phyloP scores from a whole-genome alignment of 192 early-diverging fungal genomes.

The Jimgerdemannia lactiflua region DNA sequence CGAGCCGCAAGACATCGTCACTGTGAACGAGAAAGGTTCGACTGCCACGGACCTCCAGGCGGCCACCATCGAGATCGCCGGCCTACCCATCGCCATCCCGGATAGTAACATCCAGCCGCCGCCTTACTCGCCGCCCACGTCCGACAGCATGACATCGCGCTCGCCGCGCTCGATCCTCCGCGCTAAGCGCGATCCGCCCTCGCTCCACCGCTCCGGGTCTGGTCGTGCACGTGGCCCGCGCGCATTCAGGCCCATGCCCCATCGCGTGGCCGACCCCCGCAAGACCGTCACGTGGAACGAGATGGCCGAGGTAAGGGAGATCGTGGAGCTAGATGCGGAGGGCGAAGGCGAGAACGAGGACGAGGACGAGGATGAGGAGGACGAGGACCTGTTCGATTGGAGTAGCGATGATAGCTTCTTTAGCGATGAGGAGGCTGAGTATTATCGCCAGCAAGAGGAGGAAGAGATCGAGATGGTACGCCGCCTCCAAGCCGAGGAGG shows the following conservation, averaged over 20 bases:
- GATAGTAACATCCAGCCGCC: too few species aligned
- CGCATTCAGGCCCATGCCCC: too few species aligned
- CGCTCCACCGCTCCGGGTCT: neutral
- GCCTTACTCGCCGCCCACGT: too few species aligned
- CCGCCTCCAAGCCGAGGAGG: neutral
- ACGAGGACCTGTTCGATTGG: too few species aligned
- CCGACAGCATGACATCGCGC: too few species aligned
- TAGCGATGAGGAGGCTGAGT: neutral
- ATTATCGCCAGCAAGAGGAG: neutral
- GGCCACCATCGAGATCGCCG: neutral
- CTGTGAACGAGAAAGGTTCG: neutral
- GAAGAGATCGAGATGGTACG: neutral
- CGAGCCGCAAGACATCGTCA: too few species aligned
- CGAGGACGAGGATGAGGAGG: neutral
- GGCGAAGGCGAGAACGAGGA: neutral
- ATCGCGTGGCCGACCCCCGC: neutral
- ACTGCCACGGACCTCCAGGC: neutral
- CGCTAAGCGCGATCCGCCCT: neutral
- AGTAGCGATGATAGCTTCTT: neutral
- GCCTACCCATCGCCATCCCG: neutral
- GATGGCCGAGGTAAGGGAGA: neutral
- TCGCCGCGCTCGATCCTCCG: neutral
- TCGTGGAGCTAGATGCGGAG: neutral
- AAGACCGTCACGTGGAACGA: constrained; percentile 5
- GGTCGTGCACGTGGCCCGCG: too few species aligned